Conservation (phyloP, 2,329 filamentous ascomycete species). For the Xenosphaeropsis pyriputrescens region DNA sequence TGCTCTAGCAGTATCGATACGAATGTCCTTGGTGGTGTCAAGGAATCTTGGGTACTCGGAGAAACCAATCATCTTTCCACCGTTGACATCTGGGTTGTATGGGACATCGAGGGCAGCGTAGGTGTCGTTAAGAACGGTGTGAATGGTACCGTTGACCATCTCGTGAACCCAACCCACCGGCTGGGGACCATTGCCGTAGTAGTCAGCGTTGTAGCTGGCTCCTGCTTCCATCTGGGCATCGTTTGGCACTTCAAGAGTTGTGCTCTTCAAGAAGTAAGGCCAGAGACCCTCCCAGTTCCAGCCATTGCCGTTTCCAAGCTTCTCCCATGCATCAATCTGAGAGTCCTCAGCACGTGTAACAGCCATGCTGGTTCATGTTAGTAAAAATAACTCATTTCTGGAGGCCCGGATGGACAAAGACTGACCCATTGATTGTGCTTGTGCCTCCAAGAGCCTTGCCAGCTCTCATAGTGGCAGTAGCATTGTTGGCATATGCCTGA, state of each 20-base stretch:
- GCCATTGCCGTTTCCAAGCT: constrained; percentile 18
- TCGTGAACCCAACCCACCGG: constrained; percentile 21
- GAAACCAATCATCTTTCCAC: constrained; percentile 23
- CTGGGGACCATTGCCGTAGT: constrained; percentile 23
- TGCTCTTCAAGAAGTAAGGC: constrained; percentile 14
- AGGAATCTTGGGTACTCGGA: constrained; percentile 24
- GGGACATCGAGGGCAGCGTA: constrained; percentile 20
- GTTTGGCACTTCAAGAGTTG: constrained; percentile 13
- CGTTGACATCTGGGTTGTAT: constrained; percentile 22
- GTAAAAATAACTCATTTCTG: constrained; percentile 1
- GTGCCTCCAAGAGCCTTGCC: constrained; percentile 27
- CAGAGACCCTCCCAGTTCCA: constrained; percentile 19
- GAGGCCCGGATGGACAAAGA: too few species aligned
- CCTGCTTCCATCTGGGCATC: constrained; percentile 20
- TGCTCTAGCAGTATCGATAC: constrained; percentile 25
- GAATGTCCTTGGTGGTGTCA: constrained; percentile 20
- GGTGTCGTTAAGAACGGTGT: constrained; percentile 14
- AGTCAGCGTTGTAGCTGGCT: constrained; percentile 18
- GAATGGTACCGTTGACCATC: constrained; percentile 20
- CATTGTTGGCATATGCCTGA: constrained; percentile 20
- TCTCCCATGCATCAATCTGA: constrained; percentile 22
- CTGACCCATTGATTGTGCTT: constrained; percentile 21
- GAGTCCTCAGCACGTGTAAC: constrained; percentile 20
- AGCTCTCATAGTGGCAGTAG: constrained; percentile 17
- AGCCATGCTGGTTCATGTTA: constrained; percentile 14